These are phyloP conservation scores for Bathelium albidoporum DNA, from an alignment of 495 filamentous ascomycete species.

Conservation along the genomic window DNA sequence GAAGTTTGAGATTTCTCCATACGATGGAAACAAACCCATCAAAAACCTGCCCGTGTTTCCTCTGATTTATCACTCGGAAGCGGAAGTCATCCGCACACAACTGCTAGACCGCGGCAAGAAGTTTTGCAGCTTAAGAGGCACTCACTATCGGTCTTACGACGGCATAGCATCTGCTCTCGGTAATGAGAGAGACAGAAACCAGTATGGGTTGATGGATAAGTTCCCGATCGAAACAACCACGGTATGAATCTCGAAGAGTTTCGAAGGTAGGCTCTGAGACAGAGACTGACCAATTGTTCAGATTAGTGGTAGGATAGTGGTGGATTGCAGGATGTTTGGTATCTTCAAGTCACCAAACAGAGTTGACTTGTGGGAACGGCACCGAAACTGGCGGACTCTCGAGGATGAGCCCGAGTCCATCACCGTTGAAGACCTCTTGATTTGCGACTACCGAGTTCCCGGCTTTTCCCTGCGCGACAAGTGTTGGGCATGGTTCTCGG, in stretches of 20 bases:
- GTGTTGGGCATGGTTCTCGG: background rate
- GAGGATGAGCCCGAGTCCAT: background rate
- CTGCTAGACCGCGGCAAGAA: slow-evolving; percentile 11
- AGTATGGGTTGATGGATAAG: background rate
- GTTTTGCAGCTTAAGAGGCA: slow-evolving; percentile 8
- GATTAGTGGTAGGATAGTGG: background rate
- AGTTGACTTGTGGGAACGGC: background rate
- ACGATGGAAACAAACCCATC: slow-evolving; percentile 8
- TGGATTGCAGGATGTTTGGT: background rate
- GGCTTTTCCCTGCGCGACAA: background rate
- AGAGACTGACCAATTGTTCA: background rate
- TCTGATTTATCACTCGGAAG: slow-evolving; percentile 7
- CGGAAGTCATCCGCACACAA: background rate
- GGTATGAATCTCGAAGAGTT: background rate
- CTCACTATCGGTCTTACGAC: slow-evolving; percentile 10
- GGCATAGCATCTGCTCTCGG: slow-evolving; percentile 8
- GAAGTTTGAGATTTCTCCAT: slow-evolving; percentile 12
- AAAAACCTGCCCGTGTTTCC: slow-evolving; percentile 11
- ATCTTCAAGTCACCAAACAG: background rate
- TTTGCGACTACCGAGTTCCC: background rate
- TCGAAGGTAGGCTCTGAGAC: background rate
- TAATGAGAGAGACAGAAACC: background rate
- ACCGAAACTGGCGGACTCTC: background rate
- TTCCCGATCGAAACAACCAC: background rate
- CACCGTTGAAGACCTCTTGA: background rate